Evolutionary conservation across 805 yeast species (phyloP).

Genomic region (Saccharomycopsis guyanensis): DNA sequence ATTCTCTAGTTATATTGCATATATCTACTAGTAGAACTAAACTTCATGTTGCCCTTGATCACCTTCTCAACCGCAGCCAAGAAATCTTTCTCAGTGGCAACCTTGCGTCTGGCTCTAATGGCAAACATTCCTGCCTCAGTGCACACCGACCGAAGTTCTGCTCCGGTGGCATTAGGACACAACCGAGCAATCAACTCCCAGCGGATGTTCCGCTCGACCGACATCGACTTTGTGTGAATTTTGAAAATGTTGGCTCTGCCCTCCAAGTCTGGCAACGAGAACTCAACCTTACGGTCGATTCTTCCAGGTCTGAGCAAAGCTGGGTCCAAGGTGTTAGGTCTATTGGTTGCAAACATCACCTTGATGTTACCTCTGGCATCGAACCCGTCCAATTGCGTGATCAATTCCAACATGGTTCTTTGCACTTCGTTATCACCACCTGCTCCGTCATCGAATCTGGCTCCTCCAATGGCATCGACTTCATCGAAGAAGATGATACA

Average conservation of each 20-base stretch:
- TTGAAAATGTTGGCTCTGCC: conserved; percentile 97
- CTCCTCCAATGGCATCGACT: conserved; percentile 98
- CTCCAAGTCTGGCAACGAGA: conserved; percentile 91
- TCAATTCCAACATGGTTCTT: conserved; percentile 96
- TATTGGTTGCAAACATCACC: conserved; percentile 98
- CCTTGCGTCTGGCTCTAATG: conserved; percentile 95
- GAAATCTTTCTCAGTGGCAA: conserved; percentile 97
- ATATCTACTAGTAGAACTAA: conserved; percentile 93
- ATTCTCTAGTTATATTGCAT: conserved; percentile 98
- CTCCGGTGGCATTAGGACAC: conserved; percentile 98
- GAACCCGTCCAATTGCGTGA: conserved; percentile 96
- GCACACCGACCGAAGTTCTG: conserved; percentile 95
- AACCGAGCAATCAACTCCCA: conserved; percentile 97
- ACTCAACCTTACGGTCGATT: conserved; percentile 97
- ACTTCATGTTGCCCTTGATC: conserved; percentile 96
- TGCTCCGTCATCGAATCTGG: conserved; percentile 99
- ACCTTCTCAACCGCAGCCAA: conserved; percentile 97
- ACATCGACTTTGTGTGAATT: conserved; percentile 96
- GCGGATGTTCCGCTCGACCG: conserved; percentile 93
- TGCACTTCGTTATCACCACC: conserved; percentile 99
- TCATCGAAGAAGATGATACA: conserved; percentile 98
- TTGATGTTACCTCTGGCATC: conserved; percentile 98
- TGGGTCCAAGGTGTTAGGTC: conserved; percentile 97
- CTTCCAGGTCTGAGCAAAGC: conserved; percentile 97
- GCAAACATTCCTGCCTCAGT: conserved; percentile 99